phyloP scores from a whole-genome alignment of 1,284 basidiomycete genomes.

The Marasmius fiardii region DNA sequence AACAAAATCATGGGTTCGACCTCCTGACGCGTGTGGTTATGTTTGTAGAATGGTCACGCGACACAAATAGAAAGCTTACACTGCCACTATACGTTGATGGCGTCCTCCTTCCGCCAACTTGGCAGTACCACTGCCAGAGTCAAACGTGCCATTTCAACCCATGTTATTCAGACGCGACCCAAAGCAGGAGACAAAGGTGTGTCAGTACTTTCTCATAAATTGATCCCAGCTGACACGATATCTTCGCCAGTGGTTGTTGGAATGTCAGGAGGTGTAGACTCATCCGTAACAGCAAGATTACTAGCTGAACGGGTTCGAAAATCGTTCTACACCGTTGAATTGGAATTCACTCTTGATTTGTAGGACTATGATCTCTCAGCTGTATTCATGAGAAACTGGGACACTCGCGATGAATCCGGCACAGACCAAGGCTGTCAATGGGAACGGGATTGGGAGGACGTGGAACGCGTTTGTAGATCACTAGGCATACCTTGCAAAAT shows the following conservation, averaged over 20 bases:
- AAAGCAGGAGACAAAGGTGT: conserved; percentile 54
- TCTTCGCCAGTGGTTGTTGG: conserved; percentile 74
- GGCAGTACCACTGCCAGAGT: background rate
- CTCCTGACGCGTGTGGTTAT: conserved; percentile 1
- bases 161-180: conserved; percentile 22
- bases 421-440: conserved; percentile 85
- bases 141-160: conserved; percentile 1
- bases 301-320: conserved; percentile 60
- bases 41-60: background rate
- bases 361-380: conserved; percentile 82
- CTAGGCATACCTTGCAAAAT: conserved; percentile 65
- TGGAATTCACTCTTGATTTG: background rate
- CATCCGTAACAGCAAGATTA: conserved; percentile 78
- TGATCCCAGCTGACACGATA: background rate
- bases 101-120: background rate
- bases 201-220: background rate
- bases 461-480: conserved; percentile 72
- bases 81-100: background rate
- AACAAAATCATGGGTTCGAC: background rate
- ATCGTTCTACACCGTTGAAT: background rate
- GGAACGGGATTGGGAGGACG: conserved; percentile 95
- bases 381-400: conserved; percentile 98
- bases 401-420: conserved; percentile 67
- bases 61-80: background rate
- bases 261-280: conserved; percentile 97